Conservation (phyloP, 2,329 filamentous ascomycete genomes). For the Cercospora berteroae region DNA sequence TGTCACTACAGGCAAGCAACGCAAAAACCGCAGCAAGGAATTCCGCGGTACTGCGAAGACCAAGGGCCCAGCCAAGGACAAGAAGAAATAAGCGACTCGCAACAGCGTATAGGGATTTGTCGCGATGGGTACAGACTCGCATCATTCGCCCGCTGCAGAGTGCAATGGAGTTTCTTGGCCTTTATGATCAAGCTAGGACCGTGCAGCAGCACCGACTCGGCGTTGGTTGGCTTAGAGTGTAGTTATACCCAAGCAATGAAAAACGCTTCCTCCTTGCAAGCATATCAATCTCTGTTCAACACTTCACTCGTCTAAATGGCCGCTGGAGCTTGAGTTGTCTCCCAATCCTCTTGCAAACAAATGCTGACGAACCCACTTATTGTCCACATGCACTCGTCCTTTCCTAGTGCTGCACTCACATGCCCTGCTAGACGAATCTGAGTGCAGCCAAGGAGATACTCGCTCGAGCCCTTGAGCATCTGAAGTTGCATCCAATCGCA, state of each 20-base stretch:
- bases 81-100: conserved; percentile 56
- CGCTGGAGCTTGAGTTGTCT: not conserved
- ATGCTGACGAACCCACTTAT: not conserved
- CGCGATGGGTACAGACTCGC: conserved; percentile 21
- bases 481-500: not conserved
- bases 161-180: conserved; percentile 19
- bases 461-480: not conserved
- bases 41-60: conserved; percentile 96
- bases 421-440: not conserved
- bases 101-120: conserved; percentile 14
- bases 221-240: conserved; percentile 29
- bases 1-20: conserved; percentile 82
- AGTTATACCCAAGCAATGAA: conserved; percentile 26
- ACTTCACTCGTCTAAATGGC: not conserved
- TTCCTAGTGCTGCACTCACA: too few relatives aligned
- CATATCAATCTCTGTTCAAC: not conserved
- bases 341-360: not conserved
- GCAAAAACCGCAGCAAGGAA: conserved; percentile 99
- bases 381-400: not conserved
- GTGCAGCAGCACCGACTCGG: conserved; percentile 24
- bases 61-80: conserved; percentile 93
- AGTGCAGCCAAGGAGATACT: not conserved
- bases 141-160: conserved; percentile 23
- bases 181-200: conserved; percentile 21
- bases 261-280: conserved; percentile 16